A percentile compares a stretch with the other conserved stretches of the same genome.
Evolutionary conservation across 2,329 filamentous ascomycete species (phyloP).

Genomic region (Aspergillus jensenii): DNA sequence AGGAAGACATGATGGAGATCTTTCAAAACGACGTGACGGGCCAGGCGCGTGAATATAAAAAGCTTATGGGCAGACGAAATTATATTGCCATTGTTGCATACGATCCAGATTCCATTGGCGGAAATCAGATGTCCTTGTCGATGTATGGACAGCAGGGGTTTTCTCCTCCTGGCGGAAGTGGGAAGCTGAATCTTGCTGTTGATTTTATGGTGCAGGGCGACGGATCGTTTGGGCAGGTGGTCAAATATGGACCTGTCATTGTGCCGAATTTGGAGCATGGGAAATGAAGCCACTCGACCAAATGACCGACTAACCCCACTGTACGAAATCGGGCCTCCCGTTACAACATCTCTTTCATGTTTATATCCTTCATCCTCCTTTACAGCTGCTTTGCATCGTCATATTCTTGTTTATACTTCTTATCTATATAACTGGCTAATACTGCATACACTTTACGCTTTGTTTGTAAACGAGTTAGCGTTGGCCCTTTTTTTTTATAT

Average conservation of each 20-base stretch:
- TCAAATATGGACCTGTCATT: slow-evolving; percentile 96
- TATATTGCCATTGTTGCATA: slow-evolving; percentile 94
- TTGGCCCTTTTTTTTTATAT: background rate
- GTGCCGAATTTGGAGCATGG: slow-evolving; percentile 82
- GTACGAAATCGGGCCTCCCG: background rate
- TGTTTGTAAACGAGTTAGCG: background rate
- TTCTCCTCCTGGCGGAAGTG: slow-evolving; percentile 21
- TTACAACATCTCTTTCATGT: background rate
- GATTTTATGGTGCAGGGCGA: slow-evolving; percentile 98
- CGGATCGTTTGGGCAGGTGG: slow-evolving; percentile 73
- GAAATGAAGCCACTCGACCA: slow-evolving; percentile 40
- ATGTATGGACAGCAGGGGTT: slow-evolving; percentile 33
- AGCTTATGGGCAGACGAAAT: slow-evolving; percentile 89
- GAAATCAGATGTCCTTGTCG: slow-evolving; percentile 15
- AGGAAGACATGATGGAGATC: slow-evolving; percentile 99
- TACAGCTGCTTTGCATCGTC: background rate
- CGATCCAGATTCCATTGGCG: slow-evolving; percentile 74
- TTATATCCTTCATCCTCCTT: background rate
- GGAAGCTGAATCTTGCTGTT: slow-evolving; percentile 79
- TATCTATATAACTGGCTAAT: background rate
- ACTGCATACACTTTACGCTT: background rate
- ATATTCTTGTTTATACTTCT: background rate
- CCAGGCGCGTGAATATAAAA: slow-evolving; percentile 76
- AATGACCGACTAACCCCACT: background rate
- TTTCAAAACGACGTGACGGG: slow-evolving; percentile 93